These are phyloP conservation scores for Inonotus hispidus DNA, from an alignment of 1,284 basidiomycete genomes.

Conservation along the genomic window DNA sequence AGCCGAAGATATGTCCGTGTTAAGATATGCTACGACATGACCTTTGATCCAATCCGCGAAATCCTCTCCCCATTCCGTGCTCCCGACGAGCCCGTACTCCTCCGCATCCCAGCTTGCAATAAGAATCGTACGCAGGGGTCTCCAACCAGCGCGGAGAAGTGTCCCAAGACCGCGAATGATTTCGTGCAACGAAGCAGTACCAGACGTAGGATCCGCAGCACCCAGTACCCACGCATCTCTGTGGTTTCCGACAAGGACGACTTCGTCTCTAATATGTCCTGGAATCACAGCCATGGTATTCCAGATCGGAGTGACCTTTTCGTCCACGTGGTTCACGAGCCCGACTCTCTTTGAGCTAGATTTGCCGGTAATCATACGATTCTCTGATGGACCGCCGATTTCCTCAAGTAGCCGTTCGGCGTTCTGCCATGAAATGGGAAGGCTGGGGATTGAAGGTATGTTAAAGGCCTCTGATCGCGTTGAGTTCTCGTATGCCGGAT, in stretches of 20 bases:
- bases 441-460: slow-evolving; percentile 78
- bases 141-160: slow-evolving; percentile 77
- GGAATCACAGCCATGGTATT: slow-evolving; percentile 90
- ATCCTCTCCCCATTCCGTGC: slow-evolving; percentile 88
- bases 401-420: slow-evolving; percentile 58
- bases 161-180: slow-evolving; percentile 78
- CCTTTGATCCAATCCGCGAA: slow-evolving; percentile 76
- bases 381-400: slow-evolving; percentile 36
- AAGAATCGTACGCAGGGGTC: slow-evolving; percentile 83
- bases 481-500: slow-evolving; percentile 82
- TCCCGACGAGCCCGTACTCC: slow-evolving; percentile 87
- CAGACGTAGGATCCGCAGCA: slow-evolving; percentile 82
- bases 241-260: slow-evolving; percentile 83
- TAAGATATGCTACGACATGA: slow-evolving; percentile 85
- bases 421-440: slow-evolving; percentile 72
- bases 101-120: slow-evolving; percentile 93
- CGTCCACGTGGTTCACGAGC: slow-evolving; percentile 69
- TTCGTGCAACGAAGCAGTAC: slow-evolving; percentile 83
- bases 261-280: slow-evolving; percentile 82
- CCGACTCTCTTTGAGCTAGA: slow-evolving; percentile 44
- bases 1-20: slow-evolving; percentile 67
- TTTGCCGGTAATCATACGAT: slow-evolving; percentile 41
- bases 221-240: slow-evolving; percentile 71
- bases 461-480: slow-evolving; percentile 65
- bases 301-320: slow-evolving; percentile 78